Base-by-base conservation (phyloP, 2,329 filamentous ascomycete genomes). In the Drechslerella coelobrocha region DNA sequence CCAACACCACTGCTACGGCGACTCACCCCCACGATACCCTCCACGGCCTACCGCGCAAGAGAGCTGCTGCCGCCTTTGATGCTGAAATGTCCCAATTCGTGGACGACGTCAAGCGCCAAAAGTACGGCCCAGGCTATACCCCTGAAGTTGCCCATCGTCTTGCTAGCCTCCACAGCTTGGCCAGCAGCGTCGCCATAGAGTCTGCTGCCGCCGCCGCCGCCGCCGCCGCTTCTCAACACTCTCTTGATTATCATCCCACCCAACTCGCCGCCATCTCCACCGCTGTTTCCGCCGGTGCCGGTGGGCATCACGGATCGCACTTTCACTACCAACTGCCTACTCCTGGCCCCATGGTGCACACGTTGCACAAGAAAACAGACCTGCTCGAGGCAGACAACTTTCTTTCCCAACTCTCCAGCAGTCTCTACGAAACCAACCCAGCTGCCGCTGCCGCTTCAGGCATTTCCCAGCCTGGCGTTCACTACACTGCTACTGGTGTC, bases 351-450 rank as follows among this genome's bases (percentile, higher is more conserved):
- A 84, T 89, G 74, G 84, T 88, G 41, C 87, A 91, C 51, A 95
- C 92, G 76, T 84, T 95, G 61, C 88, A 93, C 77, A 97, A 92
- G 52, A 96, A 97, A 84, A 92, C 87, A 78, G 94, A 99, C 78
- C 83, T 99, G 45, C 83, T 96, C 78, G 92, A 96, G 78, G 92
- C 97, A 77, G 94, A 97, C 79, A 89, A 92, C 77, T 90, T 97
- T 79, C 85, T 99, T 61, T 92, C 96, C 80, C 91, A 97, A 80
- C 93, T 97, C 84, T 92, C 97, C 80, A 88, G 89, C 73, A 97
- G 93, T 48, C 91, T 97, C 52, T 97, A 97, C 78, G 94, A 97
- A 81, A 96, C 89, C 78, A 88, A 92, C 61, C 90, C 88, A 75
- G 88, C 92, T 54, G 88, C 91, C 29, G 90, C 91, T 1, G 88